These are phyloP conservation scores for Salix udensis DNA, from an alignment of 345 rosid species.

Conservation along the genomic window DNA sequence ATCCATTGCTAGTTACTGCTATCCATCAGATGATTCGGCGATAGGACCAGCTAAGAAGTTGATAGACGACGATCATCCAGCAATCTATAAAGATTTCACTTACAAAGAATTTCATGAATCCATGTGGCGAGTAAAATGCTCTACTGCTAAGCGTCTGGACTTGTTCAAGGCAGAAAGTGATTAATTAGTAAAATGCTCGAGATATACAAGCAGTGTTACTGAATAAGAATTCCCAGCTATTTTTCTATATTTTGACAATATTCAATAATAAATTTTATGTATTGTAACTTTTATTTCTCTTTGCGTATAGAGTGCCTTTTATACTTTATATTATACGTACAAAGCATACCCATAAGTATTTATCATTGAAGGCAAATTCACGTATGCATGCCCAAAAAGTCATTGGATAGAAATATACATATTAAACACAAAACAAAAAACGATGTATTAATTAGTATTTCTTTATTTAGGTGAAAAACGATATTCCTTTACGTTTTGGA, in stretches of 20 bases:
- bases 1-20: not conserved
- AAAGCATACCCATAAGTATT: too few species aligned
- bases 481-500: too few species aligned
- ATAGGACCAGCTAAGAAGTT: not conserved
- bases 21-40: not conserved
- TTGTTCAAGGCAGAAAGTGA: not conserved
- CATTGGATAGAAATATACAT: too few species aligned
- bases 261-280: not conserved
- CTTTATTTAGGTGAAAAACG: too few species aligned
- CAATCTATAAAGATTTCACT: not conserved
- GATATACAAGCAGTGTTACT: not conserved
- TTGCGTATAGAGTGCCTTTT: not conserved
- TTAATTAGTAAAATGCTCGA: not conserved
- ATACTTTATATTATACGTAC: too few species aligned
- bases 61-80: not conserved
- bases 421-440: too few species aligned
- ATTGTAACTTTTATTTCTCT: not conserved
- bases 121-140: not conserved
- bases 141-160: not conserved
- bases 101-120: not conserved
- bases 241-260: not conserved
- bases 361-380: too few species aligned
- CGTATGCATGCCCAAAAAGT: too few species aligned
- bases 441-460: too few species aligned
- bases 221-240: not conserved